These are phyloP conservation scores for Linderina pennispora DNA, from an alignment of 192 early-diverging fungal genomes.

Conservation along the genomic window DNA sequence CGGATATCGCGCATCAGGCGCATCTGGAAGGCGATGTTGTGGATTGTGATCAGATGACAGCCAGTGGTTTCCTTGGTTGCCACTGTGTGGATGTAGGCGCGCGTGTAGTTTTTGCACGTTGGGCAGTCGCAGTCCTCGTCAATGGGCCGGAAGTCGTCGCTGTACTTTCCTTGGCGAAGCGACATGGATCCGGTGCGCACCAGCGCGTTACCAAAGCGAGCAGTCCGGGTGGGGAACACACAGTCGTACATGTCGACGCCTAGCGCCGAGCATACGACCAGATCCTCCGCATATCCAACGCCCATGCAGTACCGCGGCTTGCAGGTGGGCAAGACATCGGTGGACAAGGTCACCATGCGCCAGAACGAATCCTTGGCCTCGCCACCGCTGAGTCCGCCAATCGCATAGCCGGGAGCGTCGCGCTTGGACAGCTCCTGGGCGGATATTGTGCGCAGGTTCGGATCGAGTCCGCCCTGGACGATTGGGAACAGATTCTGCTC, in stretches of 20 bases:
- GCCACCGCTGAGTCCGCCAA: slow-evolving; percentile 82
- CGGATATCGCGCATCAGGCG: slow-evolving; percentile 75
- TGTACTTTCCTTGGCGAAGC: slow-evolving; percentile 57
- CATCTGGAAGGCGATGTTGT: slow-evolving; percentile 84
- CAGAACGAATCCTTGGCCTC: slow-evolving; percentile 84
- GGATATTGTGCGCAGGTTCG: slow-evolving; percentile 61
- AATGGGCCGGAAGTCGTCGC: slow-evolving; percentile 62
- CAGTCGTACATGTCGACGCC: slow-evolving; percentile 92
- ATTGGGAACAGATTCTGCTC: slow-evolving; percentile 85
- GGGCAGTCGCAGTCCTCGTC: slow-evolving; percentile 71
- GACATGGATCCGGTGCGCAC: slow-evolving; percentile 63
- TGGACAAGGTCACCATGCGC: slow-evolving; percentile 75
- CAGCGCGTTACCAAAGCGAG: slow-evolving; percentile 82
- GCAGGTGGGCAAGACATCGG: slow-evolving; percentile 68
- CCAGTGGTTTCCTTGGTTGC: slow-evolving; percentile 72
- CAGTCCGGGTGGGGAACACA: slow-evolving; percentile 85
- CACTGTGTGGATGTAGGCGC: slow-evolving; percentile 64
- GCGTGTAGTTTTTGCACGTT: slow-evolving; percentile 67
- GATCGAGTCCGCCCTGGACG: slow-evolving; percentile 79
- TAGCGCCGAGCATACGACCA: slow-evolving; percentile 79
- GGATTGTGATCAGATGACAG: slow-evolving; percentile 74
- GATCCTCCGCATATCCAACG: slow-evolving; percentile 78
- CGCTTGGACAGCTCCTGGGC: slow-evolving; percentile 76
- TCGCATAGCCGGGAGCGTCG: slow-evolving; percentile 76
- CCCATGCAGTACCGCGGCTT: slow-evolving; percentile 94